Conservation (phyloP, 306 rosid species). For the Abrus precatorius region DNA sequence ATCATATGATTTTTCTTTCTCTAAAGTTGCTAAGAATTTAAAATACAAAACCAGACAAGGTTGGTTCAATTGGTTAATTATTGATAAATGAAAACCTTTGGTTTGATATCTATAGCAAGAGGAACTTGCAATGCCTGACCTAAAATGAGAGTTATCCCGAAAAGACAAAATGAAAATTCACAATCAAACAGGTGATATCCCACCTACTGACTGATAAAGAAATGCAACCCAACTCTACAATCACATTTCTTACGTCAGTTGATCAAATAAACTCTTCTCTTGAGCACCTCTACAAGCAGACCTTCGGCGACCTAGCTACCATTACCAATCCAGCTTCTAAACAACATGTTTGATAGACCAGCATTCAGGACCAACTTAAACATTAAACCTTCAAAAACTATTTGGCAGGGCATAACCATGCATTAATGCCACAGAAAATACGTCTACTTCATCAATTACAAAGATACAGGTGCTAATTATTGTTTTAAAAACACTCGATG, state of each 20-base stretch:
- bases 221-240: neutral
- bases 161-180: neutral
- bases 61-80: neutral
- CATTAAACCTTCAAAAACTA: constrained; percentile 22
- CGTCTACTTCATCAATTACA: neutral
- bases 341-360: constrained; percentile 24
- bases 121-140: neutral
- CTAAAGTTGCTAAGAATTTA: neutral
- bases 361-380: constrained; percentile 10
- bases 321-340: neutral
- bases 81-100: neutral
- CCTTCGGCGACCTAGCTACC: constrained; percentile 5
- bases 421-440: neutral
- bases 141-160: too few relatives aligned
- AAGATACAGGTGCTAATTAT: neutral
- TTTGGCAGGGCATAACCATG: constrained; percentile 10
- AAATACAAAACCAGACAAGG: neutral
- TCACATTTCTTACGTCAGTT: constrained; percentile 1
- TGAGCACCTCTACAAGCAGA: neutral
- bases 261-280: constrained; percentile 2
- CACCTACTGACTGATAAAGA: constrained; percentile 25
- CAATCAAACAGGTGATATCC: neutral
- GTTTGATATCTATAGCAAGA: neutral
- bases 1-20: neutral
- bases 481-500: neutral